Conservation (phyloP, 257 asterid species). For the Henckelia pumila region DNA sequence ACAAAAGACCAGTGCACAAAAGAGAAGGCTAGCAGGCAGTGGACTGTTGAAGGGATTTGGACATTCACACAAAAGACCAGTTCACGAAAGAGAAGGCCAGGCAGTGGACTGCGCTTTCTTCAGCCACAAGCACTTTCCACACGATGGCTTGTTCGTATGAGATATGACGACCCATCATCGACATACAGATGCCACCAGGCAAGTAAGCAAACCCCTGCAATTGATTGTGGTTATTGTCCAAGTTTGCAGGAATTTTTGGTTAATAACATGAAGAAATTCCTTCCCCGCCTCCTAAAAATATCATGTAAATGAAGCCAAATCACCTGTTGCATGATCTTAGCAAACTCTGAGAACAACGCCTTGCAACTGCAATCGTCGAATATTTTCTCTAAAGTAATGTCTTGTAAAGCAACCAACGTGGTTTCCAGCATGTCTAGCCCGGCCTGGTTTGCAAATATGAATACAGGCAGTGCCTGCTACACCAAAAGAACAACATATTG, state of each 20-base stretch:
- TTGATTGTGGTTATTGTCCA: not conserved
- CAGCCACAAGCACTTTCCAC: constrained; percentile 87
- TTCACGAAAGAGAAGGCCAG: constrained; percentile 88
- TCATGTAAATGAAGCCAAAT: not conserved
- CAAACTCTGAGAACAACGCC: constrained; percentile 68
- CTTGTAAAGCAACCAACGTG: constrained; percentile 81
- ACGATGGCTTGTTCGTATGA: constrained; percentile 88
- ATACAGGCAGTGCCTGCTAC: constrained; percentile 73
- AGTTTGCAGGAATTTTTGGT: not conserved
- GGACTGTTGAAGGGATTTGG: constrained; percentile 23
- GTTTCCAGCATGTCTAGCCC: constrained; percentile 98
- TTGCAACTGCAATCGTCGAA: constrained; percentile 80
- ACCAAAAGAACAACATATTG: not conserved
- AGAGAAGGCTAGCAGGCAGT: constrained; percentile 90
- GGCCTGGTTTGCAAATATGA: constrained; percentile 86
- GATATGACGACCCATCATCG: constrained; percentile 93
- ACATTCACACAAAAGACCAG: constrained; percentile 57
- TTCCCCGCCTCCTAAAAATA: no score
- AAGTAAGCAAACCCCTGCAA: constrained; percentile 70
- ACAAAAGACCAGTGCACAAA: constrained; percentile 95
- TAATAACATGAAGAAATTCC: no score
- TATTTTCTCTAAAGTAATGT: constrained; percentile 74
- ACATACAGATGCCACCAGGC: constrained; percentile 90
- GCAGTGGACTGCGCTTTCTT: constrained; percentile 68
- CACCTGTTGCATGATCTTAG: constrained; percentile 96